These are phyloP conservation scores for Hypomyces perniciosus DNA, from an alignment of 2,329 filamentous ascomycete genomes.

Conservation along the genomic window DNA sequence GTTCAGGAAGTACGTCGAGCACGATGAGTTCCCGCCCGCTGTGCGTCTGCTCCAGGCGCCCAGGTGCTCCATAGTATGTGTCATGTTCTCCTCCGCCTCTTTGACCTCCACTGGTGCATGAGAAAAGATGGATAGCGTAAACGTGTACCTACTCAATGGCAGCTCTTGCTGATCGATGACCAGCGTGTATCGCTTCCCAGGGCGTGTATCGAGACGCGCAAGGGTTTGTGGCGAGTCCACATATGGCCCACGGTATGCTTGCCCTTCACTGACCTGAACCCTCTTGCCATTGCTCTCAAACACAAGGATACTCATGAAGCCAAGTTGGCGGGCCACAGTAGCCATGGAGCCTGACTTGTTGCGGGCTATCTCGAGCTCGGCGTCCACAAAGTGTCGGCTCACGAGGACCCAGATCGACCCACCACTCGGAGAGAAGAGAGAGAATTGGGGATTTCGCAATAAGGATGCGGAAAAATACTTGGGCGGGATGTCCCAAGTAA, in stretches of 20 bases:
- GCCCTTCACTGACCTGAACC: constrained; percentile 68
- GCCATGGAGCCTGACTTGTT: constrained; percentile 36
- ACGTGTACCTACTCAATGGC: constrained; percentile 67
- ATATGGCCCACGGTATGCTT: constrained; percentile 71
- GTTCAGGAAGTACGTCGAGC: constrained; percentile 72
- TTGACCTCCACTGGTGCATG: constrained; percentile 54
- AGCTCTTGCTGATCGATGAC: constrained; percentile 77
- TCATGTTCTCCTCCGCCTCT: constrained; percentile 55
- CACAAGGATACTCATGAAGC: constrained; percentile 83
- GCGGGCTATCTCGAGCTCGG: constrained; percentile 52
- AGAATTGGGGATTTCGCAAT: constrained; percentile 65
- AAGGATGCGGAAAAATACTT: constrained; percentile 48
- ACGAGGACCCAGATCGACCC: constrained; percentile 78
- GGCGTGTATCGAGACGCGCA: constrained; percentile 52
- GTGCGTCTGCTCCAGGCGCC: constrained; percentile 72
- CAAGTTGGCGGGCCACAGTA: constrained; percentile 50
- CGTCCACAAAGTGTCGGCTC: constrained; percentile 75
- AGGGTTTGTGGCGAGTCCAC: constrained; percentile 93
- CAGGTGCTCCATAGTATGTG: constrained; percentile 50
- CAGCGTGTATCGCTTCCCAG: constrained; percentile 45
- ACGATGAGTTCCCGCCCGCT: constrained; percentile 78
- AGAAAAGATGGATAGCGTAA: constrained; percentile 81
- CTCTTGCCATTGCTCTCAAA: constrained; percentile 66
- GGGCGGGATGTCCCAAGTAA: constrained; percentile 66
- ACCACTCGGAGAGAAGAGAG: constrained; percentile 51